Evolutionary conservation across 306 rosid species (phyloP).

Genomic region (Medicago arabica): DNA sequence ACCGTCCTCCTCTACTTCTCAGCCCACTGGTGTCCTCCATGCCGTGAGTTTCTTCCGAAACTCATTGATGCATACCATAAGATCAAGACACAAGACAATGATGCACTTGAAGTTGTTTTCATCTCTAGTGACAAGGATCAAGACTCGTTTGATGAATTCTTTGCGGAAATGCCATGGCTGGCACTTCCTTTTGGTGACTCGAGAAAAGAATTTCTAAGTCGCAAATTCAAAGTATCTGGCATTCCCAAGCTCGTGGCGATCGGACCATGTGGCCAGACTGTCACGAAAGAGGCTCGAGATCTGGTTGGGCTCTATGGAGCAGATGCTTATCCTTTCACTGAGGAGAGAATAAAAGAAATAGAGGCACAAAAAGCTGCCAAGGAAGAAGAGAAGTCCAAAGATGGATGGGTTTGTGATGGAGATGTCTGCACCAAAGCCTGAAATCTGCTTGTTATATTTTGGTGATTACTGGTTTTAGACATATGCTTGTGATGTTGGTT

Average conservation of each 20-base stretch:
- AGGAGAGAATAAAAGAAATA: conserved; percentile 56
- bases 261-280: conserved; percentile 67
- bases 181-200: conserved; percentile 79
- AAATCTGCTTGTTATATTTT: conserved; percentile 2
- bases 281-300: conserved; percentile 60
- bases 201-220: conserved; percentile 62
- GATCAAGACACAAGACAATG: conserved; percentile 63
- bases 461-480: neutral
- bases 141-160: conserved; percentile 64
- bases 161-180: conserved; percentile 82
- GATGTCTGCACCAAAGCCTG: conserved; percentile 59
- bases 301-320: conserved; percentile 59
- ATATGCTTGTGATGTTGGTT: neutral
- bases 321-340: conserved; percentile 75
- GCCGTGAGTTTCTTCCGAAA: conserved; percentile 76
- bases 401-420: conserved; percentile 68
- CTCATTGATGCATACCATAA: conserved; percentile 62
- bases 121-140: conserved; percentile 79
- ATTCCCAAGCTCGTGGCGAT: conserved; percentile 71
- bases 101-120: conserved; percentile 69
- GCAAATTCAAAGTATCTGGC: conserved; percentile 63
- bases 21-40: conserved; percentile 85
- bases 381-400: conserved; percentile 40
- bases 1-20: conserved; percentile 81
- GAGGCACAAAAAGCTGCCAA: conserved; percentile 48